These are phyloP conservation scores for Isoetes taiwanensis DNA, from an alignment of 75 land plant genomes.

Conservation along the genomic window DNA sequence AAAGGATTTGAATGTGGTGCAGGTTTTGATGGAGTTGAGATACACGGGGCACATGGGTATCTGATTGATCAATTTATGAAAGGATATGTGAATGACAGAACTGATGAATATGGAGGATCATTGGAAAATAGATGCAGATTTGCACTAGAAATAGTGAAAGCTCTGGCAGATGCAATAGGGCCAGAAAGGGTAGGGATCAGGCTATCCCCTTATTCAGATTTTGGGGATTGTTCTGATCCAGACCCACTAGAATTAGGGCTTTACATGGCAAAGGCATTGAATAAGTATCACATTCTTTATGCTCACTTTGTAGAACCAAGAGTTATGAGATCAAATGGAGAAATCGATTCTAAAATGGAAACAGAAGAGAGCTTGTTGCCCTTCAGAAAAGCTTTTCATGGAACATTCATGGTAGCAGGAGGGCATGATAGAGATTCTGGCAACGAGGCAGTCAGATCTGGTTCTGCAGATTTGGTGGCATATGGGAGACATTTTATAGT, in stretches of 20 bases:
- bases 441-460: neutral
- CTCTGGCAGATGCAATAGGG: slow-evolving; percentile 23
- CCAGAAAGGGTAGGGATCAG: slow-evolving; percentile 1
- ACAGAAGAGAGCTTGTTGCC: slow-evolving; percentile 1
- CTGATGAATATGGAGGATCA: slow-evolving; percentile 32
- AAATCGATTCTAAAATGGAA: no score
- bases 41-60: slow-evolving; percentile 37
- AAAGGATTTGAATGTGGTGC: neutral
- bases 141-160: slow-evolving; percentile 21
- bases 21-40: slow-evolving; percentile 34
- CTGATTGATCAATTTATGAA: slow-evolving; percentile 36
- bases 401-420: neutral
- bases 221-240: neutral
- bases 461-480: neutral
- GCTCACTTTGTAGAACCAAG: neutral
- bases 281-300: neutral
- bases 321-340: no score
- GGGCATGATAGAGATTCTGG: neutral
- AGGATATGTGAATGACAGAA: slow-evolving; percentile 23
- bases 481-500: neutral
- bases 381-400: no score
- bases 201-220: slow-evolving; percentile 10
- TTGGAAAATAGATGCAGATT: slow-evolving; percentile 37
- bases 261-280: neutral
- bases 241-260: neutral